phyloP scores from a whole-genome alignment of 805 yeast species.

The Peterozyma toletana region DNA sequence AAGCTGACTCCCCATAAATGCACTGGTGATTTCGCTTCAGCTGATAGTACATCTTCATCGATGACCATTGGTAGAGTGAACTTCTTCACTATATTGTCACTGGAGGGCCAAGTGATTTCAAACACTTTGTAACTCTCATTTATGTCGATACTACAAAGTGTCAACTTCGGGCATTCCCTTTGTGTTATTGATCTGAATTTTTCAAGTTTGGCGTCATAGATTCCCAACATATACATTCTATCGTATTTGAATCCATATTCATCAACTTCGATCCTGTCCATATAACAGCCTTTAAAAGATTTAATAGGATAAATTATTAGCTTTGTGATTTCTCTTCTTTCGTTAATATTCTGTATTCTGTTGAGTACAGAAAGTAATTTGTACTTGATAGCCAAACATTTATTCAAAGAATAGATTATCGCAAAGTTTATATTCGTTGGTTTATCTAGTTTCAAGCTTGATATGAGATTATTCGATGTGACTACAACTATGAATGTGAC shows the following conservation, averaged over 20 bases:
- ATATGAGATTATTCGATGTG: too few species aligned
- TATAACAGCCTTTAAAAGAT: conserved; percentile 16
- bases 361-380: too few species aligned
- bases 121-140: conserved; percentile 6
- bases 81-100: too few species aligned
- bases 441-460: too few species aligned
- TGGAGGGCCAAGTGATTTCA: too few species aligned
- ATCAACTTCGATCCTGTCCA: conserved; percentile 14
- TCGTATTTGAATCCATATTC: conserved; percentile 17
- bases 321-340: neutral
- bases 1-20: conserved; percentile 15
- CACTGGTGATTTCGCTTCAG: conserved; percentile 8
- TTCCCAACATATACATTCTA: conserved; percentile 20
- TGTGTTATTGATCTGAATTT: conserved; percentile 14
- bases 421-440: too few species aligned
- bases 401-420: too few species aligned
- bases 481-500: too few species aligned
- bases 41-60: conserved; percentile 6
- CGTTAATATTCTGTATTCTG: too few species aligned
- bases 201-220: conserved; percentile 7
- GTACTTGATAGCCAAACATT: too few species aligned
- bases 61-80: conserved; percentile 10
- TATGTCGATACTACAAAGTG: conserved; percentile 8
- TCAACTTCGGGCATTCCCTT: conserved; percentile 14
- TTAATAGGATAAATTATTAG: conserved; percentile 17